Evolutionary conservation across 352 stramenopile species (phyloP), one percentile per base, ranked within the genome.

Genomic region (Plasmopara muralis): DNA sequence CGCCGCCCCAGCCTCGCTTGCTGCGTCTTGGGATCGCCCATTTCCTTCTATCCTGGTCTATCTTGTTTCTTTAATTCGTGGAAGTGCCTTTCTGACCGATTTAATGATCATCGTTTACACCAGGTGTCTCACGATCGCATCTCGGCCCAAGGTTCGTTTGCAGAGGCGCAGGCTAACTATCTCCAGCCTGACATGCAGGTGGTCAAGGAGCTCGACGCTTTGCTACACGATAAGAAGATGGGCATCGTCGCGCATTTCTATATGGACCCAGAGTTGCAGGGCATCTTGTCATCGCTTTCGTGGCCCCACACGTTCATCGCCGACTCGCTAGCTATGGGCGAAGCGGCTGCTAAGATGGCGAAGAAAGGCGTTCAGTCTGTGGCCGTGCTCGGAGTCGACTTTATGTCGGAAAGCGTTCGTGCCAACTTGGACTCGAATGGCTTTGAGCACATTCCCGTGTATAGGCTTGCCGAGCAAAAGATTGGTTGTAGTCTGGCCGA

Each of bases 181-280:
- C 64, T 96, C 10, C 62, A 87, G 60, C 87, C 87, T 13, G 83
- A 96, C 57, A 68, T 75, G 66, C 64, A 94, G 9, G 65, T 89
- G 12, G 94, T 98, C 13, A 73, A 85, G 48, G 70, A 90, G 31
- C 64, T 98, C 4, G 75, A 97, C 30, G 72, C 78, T 54, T 63
- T 88, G 46, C 69, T 98, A 14, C 66, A 94, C 38, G 68, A 85
- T 29, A 93, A 95, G 55, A 97, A 98, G 51, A 96, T 98, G 72
- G 93, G 95, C 43, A 93, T 98, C 54, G 95, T 98, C 20, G 95
- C 95, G 15, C 95, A 98, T 52, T 98, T 98, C 62, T 98, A 98
- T 78, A 98, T 98, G 95, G 95, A 98, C 75, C 93, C 97, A 2
- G 95, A 98, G 74, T 74, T 98, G 28, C 93, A 98, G 63, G 86